A percentile compares a stretch with the other conserved stretches of the same genome.
Evolutionary conservation across 441 rosid species (phyloP).

Genomic region (Jatropha podagrica): DNA sequence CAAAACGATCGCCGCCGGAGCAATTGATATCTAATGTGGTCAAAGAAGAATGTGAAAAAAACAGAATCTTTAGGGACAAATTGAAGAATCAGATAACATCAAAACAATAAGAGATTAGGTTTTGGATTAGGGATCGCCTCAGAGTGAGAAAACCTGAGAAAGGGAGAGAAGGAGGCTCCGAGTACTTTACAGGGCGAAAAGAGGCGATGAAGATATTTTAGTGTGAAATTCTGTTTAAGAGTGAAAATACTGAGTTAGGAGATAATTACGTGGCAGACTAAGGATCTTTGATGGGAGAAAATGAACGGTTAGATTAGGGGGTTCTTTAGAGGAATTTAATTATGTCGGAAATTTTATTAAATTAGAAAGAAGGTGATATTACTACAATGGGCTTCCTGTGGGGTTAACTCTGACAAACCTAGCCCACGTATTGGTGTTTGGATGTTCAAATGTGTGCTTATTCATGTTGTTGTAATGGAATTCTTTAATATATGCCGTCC

Average conservation of each 20-base stretch:
- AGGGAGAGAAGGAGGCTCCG: neutral
- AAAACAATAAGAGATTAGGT: neutral
- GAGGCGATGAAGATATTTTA: neutral
- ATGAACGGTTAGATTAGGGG: conserved; percentile 12
- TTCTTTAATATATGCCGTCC: neutral
- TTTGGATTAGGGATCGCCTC: conserved; percentile 5
- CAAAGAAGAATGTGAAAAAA: conserved; percentile 3
- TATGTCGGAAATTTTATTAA: neutral
- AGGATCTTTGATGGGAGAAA: neutral
- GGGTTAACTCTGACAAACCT: neutral
- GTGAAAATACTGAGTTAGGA: neutral
- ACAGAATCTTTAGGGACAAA: neutral
- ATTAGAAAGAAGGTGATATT: neutral
- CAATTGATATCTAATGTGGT: neutral
- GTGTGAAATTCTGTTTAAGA: neutral
- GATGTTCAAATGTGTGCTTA: neutral
- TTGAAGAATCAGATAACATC: neutral
- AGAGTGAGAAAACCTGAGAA: neutral
- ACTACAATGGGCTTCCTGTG: conserved; percentile 9
- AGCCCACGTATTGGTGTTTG: neutral
- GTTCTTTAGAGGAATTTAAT: neutral
- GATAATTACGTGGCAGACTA: conserved; percentile 7
- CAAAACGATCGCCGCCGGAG: neutral
- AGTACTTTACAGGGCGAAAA: neutral
- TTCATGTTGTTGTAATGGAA: neutral